These are phyloP conservation scores for Entelexis sorbosivorans DNA, from an alignment of 1,139 yeast genomes.

Conservation along the genomic window DNA sequence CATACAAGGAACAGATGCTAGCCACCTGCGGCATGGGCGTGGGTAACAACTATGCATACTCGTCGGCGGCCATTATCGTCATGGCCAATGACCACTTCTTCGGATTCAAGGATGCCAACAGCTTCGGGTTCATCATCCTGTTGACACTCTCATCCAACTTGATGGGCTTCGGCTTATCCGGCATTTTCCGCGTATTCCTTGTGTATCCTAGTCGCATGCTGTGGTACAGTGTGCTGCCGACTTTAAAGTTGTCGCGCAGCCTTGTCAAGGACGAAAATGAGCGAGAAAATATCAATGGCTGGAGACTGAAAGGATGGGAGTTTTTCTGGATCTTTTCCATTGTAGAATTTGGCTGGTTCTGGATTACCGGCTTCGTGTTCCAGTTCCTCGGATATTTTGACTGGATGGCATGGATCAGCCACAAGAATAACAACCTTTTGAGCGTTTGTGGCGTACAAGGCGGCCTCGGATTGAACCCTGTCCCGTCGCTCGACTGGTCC, in stretches of 20 bases:
- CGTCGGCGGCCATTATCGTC: conserved; percentile 27
- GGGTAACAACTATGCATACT: conserved; percentile 24
- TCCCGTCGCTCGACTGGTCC: conserved; percentile 20
- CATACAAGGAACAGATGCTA: conserved; percentile 47
- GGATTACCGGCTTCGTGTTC: conserved; percentile 47
- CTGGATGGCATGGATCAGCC: conserved; percentile 55
- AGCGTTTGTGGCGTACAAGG: conserved; percentile 40
- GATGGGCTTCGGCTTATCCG: conserved; percentile 56
- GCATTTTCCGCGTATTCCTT: conserved; percentile 45
- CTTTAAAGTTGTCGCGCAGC: conserved; percentile 46
- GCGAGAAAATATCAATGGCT: conserved; percentile 37
- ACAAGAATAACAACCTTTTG: conserved; percentile 43
- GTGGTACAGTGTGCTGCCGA: conserved; percentile 30
- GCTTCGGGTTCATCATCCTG: conserved; percentile 38
- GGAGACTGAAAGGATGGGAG: conserved; percentile 34
- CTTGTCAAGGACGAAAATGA: conserved; percentile 34
- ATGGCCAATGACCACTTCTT: conserved; percentile 29
- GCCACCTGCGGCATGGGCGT: conserved; percentile 27
- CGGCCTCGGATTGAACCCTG: conserved; percentile 44
- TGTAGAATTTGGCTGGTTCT: conserved; percentile 42
- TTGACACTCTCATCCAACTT: conserved; percentile 45
- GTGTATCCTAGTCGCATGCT: conserved; percentile 40
- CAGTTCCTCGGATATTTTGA: conserved; percentile 42
- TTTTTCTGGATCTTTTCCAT: conserved; percentile 28
- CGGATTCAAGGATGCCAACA: conserved; percentile 22